Evolutionary conservation across 129 eudicot genomes (phyloP), one percentile per base, ranked within the genome.

Genomic region (Sambucus nigra): DNA sequence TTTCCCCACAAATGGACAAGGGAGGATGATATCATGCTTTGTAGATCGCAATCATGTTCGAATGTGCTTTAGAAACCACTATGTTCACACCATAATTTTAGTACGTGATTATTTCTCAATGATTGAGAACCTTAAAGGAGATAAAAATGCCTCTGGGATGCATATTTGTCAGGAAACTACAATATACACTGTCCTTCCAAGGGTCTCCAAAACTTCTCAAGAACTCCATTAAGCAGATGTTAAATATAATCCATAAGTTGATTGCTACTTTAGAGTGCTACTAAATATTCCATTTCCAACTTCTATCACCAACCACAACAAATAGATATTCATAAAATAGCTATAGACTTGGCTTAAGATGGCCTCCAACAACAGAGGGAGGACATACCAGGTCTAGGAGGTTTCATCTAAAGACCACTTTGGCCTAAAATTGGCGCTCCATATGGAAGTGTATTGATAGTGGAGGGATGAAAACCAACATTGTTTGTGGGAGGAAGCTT

Each of bases 361-460:
- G 94, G 88, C 50, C 94, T 84, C 94, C 97, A 84, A 50, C 71
- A 58, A 60, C 62, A 74, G 32, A 68, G 72, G 11, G 79, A 60
- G 46, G 76, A 35, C 74, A 71, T 47, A 48, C 80, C 88, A 20
- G 85, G 85, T 59, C 85, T 71, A 46, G 74, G 10, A 22, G 87
- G 78, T 73, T 70, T 68, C 76, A 79, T 64, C 50, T 50, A 65
- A 5, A 74, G 51, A 49, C 70, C 70, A 70, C 63, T 58, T 53
- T 78, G 92, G 39, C 86, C 97, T 88, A 80, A 59, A 47, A 57
- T 46, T 57, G 74, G 67, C 63, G 76, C 70, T 60, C 69, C 81
- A 33, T 69, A 55, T 13, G 79, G 73, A 24, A 60, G 51, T 22
- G 66, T 21, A 56, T 69, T 77, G 21, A 72, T 68, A 16, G 73